A percentile compares a stretch with the other conserved stretches of the same genome.
These are phyloP conservation scores for Pseudocercospora crystallina DNA, from an alignment of 2,329 filamentous ascomycete species.

Conservation along the genomic window DNA sequence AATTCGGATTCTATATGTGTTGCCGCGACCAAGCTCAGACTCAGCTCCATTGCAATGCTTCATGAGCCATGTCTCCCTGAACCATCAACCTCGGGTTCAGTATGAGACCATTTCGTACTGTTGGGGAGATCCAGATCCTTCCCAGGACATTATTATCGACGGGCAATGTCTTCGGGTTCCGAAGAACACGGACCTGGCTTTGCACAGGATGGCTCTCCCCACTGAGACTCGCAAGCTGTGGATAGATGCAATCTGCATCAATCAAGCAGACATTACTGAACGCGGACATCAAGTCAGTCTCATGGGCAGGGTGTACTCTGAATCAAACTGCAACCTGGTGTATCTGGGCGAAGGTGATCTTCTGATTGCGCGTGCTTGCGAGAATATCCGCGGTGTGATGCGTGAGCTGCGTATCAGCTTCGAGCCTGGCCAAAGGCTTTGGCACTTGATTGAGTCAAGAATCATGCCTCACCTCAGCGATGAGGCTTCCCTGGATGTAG, in stretches of 20 bases:
- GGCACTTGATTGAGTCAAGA: too few relatives aligned
- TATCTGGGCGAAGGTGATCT: conserved; percentile 7
- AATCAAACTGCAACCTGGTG: conserved; percentile 4
- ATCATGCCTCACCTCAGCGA: too few relatives aligned
- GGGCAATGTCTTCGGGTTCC: not conserved
- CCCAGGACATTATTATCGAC: not conserved
- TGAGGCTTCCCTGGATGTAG: too few relatives aligned
- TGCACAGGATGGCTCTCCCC: not conserved
- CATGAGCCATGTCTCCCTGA: not conserved
- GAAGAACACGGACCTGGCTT: not conserved
- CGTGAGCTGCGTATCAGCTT: too few relatives aligned
- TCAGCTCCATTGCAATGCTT: too few relatives aligned
- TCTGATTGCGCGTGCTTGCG: not conserved
- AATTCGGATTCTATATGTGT: too few relatives aligned
- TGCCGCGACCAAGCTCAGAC: too few relatives aligned
- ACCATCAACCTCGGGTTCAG: not conserved
- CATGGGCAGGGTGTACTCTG: conserved; percentile 11
- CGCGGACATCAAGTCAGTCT: conserved; percentile 8
- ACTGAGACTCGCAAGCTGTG: not conserved
- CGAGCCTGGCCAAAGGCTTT: too few relatives aligned
- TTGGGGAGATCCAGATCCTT: not conserved
- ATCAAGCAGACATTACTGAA: conserved; percentile 13
- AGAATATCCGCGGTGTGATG: too few relatives aligned
- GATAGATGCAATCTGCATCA: conserved; percentile 19
- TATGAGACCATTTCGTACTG: not conserved